phyloP scores from a whole-genome alignment of 2,329 filamentous ascomycete species.

The Colletotrichum musicola region DNA sequence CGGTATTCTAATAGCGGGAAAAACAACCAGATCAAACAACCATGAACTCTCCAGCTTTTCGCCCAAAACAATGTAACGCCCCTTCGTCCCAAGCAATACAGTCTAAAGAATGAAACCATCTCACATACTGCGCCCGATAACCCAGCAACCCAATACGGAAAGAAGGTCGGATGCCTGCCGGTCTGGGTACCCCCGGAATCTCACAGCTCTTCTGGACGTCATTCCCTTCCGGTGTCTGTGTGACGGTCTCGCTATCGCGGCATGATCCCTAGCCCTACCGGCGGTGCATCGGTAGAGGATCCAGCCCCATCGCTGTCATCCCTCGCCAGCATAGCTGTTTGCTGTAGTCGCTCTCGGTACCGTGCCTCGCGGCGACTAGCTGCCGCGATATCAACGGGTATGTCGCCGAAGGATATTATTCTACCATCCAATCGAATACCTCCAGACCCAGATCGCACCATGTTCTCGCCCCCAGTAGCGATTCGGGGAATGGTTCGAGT shows the following conservation, averaged over 20 bases:
- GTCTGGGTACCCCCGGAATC: too few relatives aligned
- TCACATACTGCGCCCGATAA: too few relatives aligned
- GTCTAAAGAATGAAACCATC: too few relatives aligned
- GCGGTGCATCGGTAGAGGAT: neutral
- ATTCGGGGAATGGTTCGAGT: slow-evolving; percentile 10
- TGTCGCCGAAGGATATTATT: slow-evolving; percentile 35
- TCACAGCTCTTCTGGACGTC: too few relatives aligned
- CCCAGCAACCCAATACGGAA: too few relatives aligned
- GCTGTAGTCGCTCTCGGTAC: slow-evolving; percentile 12
- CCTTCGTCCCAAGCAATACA: too few relatives aligned
- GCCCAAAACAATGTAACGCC: too few relatives aligned
- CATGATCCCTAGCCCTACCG: slow-evolving; percentile 16
- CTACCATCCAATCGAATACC: slow-evolving; percentile 34
- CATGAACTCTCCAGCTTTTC: too few relatives aligned
- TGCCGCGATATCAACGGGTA: slow-evolving; percentile 22
- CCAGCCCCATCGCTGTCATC: neutral
- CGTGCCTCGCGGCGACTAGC: neutral
- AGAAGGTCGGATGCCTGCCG: too few relatives aligned
- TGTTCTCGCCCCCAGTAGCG: slow-evolving; percentile 20
- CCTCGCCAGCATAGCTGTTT: slow-evolving; percentile 10
- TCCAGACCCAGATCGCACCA: slow-evolving; percentile 32
- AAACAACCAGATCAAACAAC: too few relatives aligned
- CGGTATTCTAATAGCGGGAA: too few relatives aligned
- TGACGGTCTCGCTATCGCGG: neutral
- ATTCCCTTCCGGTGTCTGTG: neutral